phyloP scores from a whole-genome alignment of 1,284 basidiomycete genomes.

The Rhodotorula sp. region DNA sequence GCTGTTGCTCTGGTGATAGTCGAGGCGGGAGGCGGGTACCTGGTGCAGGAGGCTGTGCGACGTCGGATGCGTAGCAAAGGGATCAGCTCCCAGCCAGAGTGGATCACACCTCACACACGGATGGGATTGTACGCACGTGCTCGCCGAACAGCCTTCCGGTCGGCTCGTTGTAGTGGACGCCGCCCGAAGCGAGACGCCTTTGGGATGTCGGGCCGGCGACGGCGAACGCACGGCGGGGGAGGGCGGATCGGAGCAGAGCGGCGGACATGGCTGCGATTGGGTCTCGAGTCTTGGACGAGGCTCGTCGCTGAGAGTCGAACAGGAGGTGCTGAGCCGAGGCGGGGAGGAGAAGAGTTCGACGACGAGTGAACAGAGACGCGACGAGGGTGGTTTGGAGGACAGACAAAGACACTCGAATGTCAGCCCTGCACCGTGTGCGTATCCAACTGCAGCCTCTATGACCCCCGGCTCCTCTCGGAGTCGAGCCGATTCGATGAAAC shows the following conservation, averaged over 20 bases:
- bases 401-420: too few species aligned
- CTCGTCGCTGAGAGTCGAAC: too few species aligned
- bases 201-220: slow-evolving; percentile 13
- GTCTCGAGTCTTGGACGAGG: background rate
- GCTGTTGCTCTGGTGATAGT: too few species aligned
- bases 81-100: background rate
- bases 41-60: slow-evolving; percentile 29
- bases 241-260: slow-evolving; percentile 12
- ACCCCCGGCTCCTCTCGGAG: too few species aligned
- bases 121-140: slow-evolving; percentile 59
- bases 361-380: too few species aligned
- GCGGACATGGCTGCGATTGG: background rate
- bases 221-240: slow-evolving; percentile 1
- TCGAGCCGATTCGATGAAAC: too few species aligned
- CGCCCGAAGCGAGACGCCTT: slow-evolving; percentile 61
- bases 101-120: background rate
- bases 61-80: background rate
- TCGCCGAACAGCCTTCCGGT: slow-evolving; percentile 83
- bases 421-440: too few species aligned
- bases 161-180: slow-evolving; percentile 80
- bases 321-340: too few species aligned
- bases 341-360: too few species aligned
- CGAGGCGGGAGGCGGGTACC: too few species aligned
- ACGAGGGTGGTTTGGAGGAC: too few species aligned
- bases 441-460: too few species aligned